Evolutionary conservation across 306 rosid genomes (phyloP).

Genomic region (Morella rubra): DNA sequence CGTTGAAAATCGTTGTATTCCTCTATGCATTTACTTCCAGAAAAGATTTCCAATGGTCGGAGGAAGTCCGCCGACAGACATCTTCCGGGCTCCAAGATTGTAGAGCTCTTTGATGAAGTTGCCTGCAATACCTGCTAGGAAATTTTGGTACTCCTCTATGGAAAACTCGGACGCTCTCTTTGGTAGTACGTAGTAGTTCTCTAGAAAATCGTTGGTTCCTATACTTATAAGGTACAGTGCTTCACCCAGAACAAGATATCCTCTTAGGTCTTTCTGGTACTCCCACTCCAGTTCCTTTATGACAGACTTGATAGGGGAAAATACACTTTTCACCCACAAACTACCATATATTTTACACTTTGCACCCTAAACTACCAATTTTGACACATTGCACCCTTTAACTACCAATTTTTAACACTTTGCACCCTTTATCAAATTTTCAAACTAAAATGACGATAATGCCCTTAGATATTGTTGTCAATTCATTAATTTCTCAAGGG

Average conservation of each 20-base stretch:
- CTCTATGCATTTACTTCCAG: slow-evolving; percentile 38
- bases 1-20: slow-evolving; percentile 42
- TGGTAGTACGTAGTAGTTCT: slow-evolving; percentile 44
- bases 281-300: slow-evolving; percentile 49
- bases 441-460: too few species aligned
- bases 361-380: too few species aligned
- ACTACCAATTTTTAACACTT: too few species aligned
- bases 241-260: slow-evolving; percentile 51
- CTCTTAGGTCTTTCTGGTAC: slow-evolving; percentile 45
- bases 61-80: slow-evolving; percentile 47
- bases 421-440: too few species aligned
- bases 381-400: too few species aligned
- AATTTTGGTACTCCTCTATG: slow-evolving; percentile 44
- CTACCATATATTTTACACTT: too few species aligned
- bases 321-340: too few species aligned
- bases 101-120: slow-evolving; percentile 37
- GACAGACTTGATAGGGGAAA: too few species aligned
- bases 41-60: slow-evolving; percentile 59
- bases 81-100: slow-evolving; percentile 46
- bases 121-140: slow-evolving; percentile 36
- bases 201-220: slow-evolving; percentile 67
- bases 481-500: too few species aligned
- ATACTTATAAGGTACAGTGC: slow-evolving; percentile 46
- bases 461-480: too few species aligned
- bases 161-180: slow-evolving; percentile 42